These are phyloP conservation scores for Euphorbia tirucalli DNA, from an alignment of 345 rosid genomes.

Conservation along the genomic window DNA sequence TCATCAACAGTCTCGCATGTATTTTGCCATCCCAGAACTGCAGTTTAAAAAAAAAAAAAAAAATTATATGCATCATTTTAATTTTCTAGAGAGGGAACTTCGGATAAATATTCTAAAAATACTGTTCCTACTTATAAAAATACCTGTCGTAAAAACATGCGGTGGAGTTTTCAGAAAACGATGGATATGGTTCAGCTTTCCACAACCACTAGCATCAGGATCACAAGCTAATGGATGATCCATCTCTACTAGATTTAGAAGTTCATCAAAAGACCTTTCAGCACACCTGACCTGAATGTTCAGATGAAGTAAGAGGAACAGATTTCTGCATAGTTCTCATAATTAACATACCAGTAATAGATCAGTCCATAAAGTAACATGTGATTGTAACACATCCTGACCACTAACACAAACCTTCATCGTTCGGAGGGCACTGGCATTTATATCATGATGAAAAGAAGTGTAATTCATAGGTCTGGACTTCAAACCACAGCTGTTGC, in stretches of 20 bases:
- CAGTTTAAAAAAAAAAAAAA: conserved; percentile 26
- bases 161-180: conserved; percentile 76
- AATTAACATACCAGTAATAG: background rate
- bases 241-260: conserved; percentile 78
- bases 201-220: conserved; percentile 82
- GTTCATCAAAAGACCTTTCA: conserved; percentile 75
- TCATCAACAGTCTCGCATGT: conserved; percentile 81
- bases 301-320: conserved; percentile 17
- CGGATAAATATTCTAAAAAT: conserved; percentile 12
- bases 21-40: conserved; percentile 97
- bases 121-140: conserved; percentile 1
- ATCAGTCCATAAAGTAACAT: background rate
- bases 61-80: background rate
- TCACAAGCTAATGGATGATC: conserved; percentile 93
- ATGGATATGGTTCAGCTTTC: conserved; percentile 72
- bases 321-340: background rate
- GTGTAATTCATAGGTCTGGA: conserved; percentile 88
- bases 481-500: conserved; percentile 74
- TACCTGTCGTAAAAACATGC: conserved; percentile 84
- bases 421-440: conserved; percentile 85
- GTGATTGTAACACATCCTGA: background rate
- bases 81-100: conserved; percentile 10
- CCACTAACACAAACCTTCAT: conserved; percentile 58
- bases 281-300: conserved; percentile 54
- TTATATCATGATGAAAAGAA: conserved; percentile 87